Evolutionary conservation across 1,139 yeast genomes (phyloP), one percentile per base, ranked within the genome.

Genomic region (Arxiozyma heterogenica): DNA sequence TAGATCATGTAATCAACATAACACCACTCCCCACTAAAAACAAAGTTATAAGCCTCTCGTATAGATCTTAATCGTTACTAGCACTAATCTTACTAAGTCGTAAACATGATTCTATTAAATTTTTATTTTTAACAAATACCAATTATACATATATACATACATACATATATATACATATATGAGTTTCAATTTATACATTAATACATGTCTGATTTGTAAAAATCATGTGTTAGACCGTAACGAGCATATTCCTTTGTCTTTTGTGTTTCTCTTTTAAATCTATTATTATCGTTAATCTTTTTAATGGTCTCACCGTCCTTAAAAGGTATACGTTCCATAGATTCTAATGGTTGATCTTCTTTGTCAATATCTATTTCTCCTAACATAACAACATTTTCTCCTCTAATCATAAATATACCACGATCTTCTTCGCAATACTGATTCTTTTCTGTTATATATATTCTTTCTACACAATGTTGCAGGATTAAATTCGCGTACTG

Each of bases 351-450:
- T 57, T 75, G 81, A 65, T 86, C 95, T 70, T 91, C 97, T 61
- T 75, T 80, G 66, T 89, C 96, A 59, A 90, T 86, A 69, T 93
- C 97, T 44, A 93, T 79, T 68, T 93, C 98, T 23, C 98, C 98
- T 71, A 93, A 72, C 82, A 91, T 81, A n/a, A 91, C 95, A 18
- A 93, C 95, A 65, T 93, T 93, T 71, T 93, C 99, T 58, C 99
- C 98, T 72, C 98, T 86, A 44, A 94, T 86, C 75, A 94, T 81
- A 66, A 84, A 86, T 51, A 89, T 89, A 1, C 95, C 95, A 54
- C 89, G 79, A 55, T 79, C 78, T 27, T 75, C 76, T 69, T 93
- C 96, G 7, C 88, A 96, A 67, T 83, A 93, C 48, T 63, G 57
- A 61, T 76, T 63, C 63, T 77, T 69, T 53, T 76, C 71, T 30